phyloP scores from a whole-genome alignment of 2,329 filamentous ascomycete species.

The Cladosporium sp. region DNA sequence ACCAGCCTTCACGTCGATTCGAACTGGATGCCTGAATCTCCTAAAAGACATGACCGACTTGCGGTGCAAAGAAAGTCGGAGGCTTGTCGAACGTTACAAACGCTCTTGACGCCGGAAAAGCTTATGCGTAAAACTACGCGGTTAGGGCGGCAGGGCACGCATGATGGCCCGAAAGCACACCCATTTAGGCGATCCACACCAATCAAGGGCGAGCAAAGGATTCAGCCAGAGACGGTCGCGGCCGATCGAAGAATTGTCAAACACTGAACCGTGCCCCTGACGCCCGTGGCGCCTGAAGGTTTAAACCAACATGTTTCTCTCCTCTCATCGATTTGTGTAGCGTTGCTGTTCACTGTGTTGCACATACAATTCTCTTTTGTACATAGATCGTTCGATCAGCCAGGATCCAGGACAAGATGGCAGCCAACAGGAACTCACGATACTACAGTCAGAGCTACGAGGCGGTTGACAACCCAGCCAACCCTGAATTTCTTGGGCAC shows the following conservation, averaged over 20 bases:
- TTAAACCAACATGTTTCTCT: constrained; percentile 10
- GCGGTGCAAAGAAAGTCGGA: background rate
- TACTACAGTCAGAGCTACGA: constrained; percentile 14
- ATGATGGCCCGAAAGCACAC: background rate
- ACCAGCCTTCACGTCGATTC: background rate
- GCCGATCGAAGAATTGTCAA: constrained; percentile 8
- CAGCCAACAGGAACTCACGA: constrained; percentile 12
- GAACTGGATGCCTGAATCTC: background rate
- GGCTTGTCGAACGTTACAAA: background rate
- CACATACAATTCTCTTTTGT: background rate
- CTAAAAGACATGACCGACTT: background rate
- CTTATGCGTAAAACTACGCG: constrained; percentile 1
- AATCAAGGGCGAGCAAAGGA: constrained; percentile 3
- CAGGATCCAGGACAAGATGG: constrained; percentile 2
- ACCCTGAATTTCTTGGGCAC: constrained; percentile 2
- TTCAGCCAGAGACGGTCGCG: background rate
- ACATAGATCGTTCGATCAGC: background rate
- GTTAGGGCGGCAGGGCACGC: background rate
- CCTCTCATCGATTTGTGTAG: background rate
- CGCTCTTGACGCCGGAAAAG: constrained; percentile 2
- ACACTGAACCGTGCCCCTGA: constrained; percentile 10
- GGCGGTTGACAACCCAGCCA: constrained; percentile 5
- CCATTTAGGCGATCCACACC: background rate
- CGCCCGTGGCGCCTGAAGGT: constrained; percentile 4
- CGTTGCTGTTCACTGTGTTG: background rate